phyloP scores from a whole-genome alignment of 2,329 filamentous ascomycete genomes.

The Aureobasidium subglaciale region DNA sequence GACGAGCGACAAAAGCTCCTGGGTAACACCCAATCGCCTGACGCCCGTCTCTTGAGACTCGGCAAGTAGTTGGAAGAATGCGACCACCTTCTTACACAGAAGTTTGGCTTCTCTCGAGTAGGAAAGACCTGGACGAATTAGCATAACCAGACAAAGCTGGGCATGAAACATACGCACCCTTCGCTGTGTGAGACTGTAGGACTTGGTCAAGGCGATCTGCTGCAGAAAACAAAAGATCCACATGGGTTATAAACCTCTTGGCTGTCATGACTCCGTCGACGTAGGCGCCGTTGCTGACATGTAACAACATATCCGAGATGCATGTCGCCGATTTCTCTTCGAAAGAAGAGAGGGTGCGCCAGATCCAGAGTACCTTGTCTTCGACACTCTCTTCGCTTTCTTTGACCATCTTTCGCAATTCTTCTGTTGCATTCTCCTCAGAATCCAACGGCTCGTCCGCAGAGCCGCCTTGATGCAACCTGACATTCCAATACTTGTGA shows the following conservation, averaged over 20 bases:
- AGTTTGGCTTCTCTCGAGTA: constrained; percentile 96
- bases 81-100: constrained; percentile 98
- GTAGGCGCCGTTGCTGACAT: constrained; percentile 96
- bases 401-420: constrained; percentile 68
- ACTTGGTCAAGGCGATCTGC: constrained; percentile 76
- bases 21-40: constrained; percentile 87
- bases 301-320: constrained; percentile 97
- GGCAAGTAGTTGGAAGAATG: constrained; percentile 90
- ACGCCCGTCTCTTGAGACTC: constrained; percentile 91
- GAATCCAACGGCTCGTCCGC: constrained; percentile 22
- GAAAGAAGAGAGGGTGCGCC: constrained; percentile 94
- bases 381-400: constrained; percentile 91
- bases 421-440: constrained; percentile 54
- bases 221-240: constrained; percentile 84
- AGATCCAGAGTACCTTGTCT: constrained; percentile 95
- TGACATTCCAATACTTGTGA: constrained; percentile 99
- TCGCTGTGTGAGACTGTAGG: constrained; percentile 62
- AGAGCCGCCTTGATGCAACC: constrained; percentile 44
- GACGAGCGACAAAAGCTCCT: constrained; percentile 94
- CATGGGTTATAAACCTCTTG: constrained; percentile 92
- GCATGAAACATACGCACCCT: constrained; percentile 51
- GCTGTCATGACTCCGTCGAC: constrained; percentile 91
- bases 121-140: constrained; percentile 50
- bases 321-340: constrained; percentile 96
- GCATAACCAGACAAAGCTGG: constrained; percentile 17